phyloP scores from a whole-genome alignment of 192 early-diverging fungal genomes.

The Backusella circina region DNA sequence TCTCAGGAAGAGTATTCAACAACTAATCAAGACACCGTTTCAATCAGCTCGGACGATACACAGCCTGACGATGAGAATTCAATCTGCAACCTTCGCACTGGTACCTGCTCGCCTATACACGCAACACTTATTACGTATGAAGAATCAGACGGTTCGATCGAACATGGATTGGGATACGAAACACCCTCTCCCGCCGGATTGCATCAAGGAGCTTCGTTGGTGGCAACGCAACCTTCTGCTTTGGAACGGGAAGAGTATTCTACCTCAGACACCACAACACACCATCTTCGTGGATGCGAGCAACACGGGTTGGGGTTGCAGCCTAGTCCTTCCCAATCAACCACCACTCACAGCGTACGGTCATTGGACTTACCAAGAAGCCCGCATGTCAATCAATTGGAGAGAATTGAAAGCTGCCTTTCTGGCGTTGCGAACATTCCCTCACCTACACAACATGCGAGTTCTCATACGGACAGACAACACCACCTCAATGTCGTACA shows the following conservation, averaged over 20 bases:
- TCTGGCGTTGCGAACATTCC: neutral
- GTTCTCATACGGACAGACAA: neutral
- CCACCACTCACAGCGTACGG: neutral
- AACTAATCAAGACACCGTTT: slow-evolving; percentile 7
- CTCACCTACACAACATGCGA: neutral
- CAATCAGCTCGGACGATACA: neutral
- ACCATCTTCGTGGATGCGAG: slow-evolving; percentile 30
- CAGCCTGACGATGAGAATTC: slow-evolving; percentile 18
- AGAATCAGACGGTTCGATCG: slow-evolving; percentile 15
- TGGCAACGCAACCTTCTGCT: neutral
- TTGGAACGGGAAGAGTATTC: slow-evolving; percentile 20
- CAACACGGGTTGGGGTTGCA: slow-evolving; percentile 22
- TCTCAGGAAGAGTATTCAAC: slow-evolving; percentile 19
- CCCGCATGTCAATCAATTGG: slow-evolving; percentile 21
- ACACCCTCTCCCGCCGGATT: neutral
- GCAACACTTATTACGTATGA: slow-evolving; percentile 18
- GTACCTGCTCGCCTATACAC: slow-evolving; percentile 28
- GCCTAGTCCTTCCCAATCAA: neutral
- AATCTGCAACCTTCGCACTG: slow-evolving; percentile 28
- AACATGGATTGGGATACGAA: neutral
- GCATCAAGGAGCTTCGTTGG: neutral
- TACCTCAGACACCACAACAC: slow-evolving; percentile 11
- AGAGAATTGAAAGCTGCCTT: slow-evolving; percentile 23
- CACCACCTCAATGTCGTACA: neutral
- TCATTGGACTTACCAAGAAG: slow-evolving; percentile 10